Conservation (phyloP, 2,329 filamentous ascomycete species). For the Epichloe festucae region DNA sequence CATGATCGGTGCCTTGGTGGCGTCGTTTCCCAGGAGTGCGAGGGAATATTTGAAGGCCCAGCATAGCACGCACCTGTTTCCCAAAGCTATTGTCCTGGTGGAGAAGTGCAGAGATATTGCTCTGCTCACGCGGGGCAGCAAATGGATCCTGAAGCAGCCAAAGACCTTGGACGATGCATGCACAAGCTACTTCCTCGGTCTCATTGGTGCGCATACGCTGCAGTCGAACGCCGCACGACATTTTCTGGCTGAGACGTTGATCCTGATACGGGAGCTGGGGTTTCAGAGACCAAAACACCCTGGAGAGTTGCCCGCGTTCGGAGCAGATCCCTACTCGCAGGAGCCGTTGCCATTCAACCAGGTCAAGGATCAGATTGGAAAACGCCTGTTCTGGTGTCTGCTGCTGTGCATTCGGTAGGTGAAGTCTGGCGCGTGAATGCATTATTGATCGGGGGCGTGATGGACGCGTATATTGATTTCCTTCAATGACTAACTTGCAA, state of each 20-base stretch:
- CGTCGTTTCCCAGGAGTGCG: slow-evolving; percentile 62
- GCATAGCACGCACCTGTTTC: slow-evolving; percentile 50
- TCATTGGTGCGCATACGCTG: slow-evolving; percentile 54
- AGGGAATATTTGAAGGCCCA: slow-evolving; percentile 55
- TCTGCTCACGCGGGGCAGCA: slow-evolving; percentile 49
- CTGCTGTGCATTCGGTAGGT: slow-evolving; percentile 56
- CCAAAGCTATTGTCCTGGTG: slow-evolving; percentile 55
- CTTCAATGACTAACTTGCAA: background rate
- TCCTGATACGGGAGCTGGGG: slow-evolving; percentile 54
- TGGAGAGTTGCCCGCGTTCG: slow-evolving; percentile 26
- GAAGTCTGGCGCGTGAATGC: background rate
- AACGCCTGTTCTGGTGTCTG: slow-evolving; percentile 75
- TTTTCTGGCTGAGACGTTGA: slow-evolving; percentile 61
- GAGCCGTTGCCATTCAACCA: slow-evolving; percentile 46
- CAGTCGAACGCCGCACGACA: slow-evolving; percentile 54
- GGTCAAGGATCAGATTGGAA: slow-evolving; percentile 59
- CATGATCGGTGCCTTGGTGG: slow-evolving; percentile 62
- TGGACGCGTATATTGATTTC: background rate
- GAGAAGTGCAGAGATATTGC: slow-evolving; percentile 59
- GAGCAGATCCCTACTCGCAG: slow-evolving; percentile 24
- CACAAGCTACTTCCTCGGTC: slow-evolving; percentile 62
- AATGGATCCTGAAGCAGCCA: slow-evolving; percentile 32
- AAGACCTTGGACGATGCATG: slow-evolving; percentile 44
- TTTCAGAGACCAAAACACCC: slow-evolving; percentile 43
- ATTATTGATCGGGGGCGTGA: background rate